Base-by-base conservation (phyloP, 148 eudicot species). In the Rhododendron molle region DNA sequence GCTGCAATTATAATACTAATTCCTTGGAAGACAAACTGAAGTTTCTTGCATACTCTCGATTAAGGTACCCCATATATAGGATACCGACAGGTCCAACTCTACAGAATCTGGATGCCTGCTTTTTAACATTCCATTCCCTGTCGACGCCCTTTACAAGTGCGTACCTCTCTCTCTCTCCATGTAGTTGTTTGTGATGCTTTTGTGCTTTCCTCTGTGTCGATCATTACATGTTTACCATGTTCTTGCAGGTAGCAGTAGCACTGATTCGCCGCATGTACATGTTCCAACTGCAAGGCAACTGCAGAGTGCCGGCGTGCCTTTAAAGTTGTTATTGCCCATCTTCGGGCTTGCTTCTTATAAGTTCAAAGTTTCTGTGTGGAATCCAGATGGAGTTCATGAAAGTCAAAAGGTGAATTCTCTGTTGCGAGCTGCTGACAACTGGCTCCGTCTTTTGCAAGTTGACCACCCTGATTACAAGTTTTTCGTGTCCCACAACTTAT, bases 11-110 rank as follows among this genome's bases (percentile, higher is more conserved):
- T 43, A 50, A 44, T 40, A 38, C 8, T 87, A 49, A 23, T 78
- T 74, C 40, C 76, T 77, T 12, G 6, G 32, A 44, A 18, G 83
- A 69, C 38, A 60, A 87, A 82, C 80, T 47, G 79, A 77, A 81
- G 11, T 10, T 23, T 58, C 56, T 44, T 72, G 76, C 76, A 49
- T 79, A 20, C 81, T 78, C 47, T 84, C 56, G 81, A 13, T 88
- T 86, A 15, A 97, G 98, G 98, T 93, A 97, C 85, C 99, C 98
- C 12, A 97, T 97, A 83, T 97, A 97, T 86, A 88, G 99, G 89
- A 97, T 97, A 88, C 98, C 98, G 11, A 92, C 90, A 4, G 99
- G 99, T 83, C 98, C 97, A 36, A 94, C 99, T 82, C 93, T 95
- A 80, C 94, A 93, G 90, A 95, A 95, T 80, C 90, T 97, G 87